Evolutionary conservation across 1,284 basidiomycete species (phyloP).

Genomic region (Puccinia triticina): DNA sequence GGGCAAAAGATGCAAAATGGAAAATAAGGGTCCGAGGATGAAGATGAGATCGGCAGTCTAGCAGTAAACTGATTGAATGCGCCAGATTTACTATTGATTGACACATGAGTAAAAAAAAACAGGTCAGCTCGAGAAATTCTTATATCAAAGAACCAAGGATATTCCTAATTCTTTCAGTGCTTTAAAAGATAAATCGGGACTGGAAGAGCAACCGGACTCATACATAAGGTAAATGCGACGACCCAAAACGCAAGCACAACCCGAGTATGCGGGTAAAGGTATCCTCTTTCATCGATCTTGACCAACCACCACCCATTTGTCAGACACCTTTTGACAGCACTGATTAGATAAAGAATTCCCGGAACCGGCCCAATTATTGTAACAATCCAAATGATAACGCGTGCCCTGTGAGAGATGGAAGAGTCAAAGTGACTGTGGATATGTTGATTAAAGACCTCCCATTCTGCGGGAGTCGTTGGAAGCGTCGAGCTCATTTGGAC

Average conservation of each 20-base stretch:
- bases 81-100: slow-evolving; percentile 12
- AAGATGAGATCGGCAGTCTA: slow-evolving; percentile 13
- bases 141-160: not conserved
- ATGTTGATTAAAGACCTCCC: slow-evolving; percentile 1
- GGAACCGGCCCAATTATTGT: not conserved
- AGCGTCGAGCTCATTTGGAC: not conserved
- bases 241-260: slow-evolving; percentile 9
- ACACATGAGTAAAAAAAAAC: not conserved
- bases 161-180: not conserved
- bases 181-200: not conserved
- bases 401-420: not conserved
- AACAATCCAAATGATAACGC: slow-evolving; percentile 16
- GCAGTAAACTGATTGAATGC: slow-evolving; percentile 22
- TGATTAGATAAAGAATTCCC: slow-evolving; percentile 20
- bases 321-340: not conserved
- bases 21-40: slow-evolving; percentile 13
- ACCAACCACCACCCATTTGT: slow-evolving; percentile 21
- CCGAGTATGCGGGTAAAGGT: slow-evolving; percentile 17
- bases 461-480: slow-evolving; percentile 7
- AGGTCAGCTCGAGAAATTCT: not conserved
- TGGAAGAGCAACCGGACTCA: not conserved
- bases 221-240: slow-evolving; percentile 18
- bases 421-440: not conserved
- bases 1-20: not conserved
- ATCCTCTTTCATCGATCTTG: slow-evolving; percentile 11